phyloP scores from a whole-genome alignment of 441 rosid species.

The Macaranga tanarius region DNA sequence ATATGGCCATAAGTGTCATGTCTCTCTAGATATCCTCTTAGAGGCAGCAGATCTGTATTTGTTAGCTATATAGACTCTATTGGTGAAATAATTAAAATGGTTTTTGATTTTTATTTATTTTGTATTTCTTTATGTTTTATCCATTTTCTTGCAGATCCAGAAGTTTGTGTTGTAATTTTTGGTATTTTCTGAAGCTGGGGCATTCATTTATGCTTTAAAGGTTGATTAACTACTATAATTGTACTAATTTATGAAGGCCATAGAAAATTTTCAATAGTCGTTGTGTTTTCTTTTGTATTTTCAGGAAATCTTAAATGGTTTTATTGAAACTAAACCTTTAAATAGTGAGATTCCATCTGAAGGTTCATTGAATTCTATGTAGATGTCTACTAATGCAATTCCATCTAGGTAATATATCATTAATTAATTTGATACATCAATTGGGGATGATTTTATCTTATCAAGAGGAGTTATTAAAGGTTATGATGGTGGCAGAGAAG shows the following conservation, averaged over 20 bases:
- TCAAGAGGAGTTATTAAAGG: conserved; percentile 2
- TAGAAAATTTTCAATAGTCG: conserved; percentile 1
- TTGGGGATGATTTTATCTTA: conserved; percentile 3
- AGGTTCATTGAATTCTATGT: conserved; percentile 44
- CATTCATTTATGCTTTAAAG: conserved; percentile 54
- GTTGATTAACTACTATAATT: conserved; percentile 25
- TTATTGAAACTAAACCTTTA: conserved; percentile 34
- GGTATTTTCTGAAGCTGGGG: conserved; percentile 46
- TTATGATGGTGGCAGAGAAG: conserved; percentile 44
- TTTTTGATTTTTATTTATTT: too few relatives aligned
- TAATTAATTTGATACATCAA: conserved; percentile 9
- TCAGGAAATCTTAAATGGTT: conserved; percentile 48
- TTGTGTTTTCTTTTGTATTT: conserved; percentile 13
- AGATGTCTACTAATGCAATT: conserved; percentile 30
- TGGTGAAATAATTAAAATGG: conserved; percentile 35
- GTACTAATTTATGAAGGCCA: background rate
- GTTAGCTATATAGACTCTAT: conserved; percentile 59
- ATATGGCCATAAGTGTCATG: conserved; percentile 80
- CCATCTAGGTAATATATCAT: conserved; percentile 42
- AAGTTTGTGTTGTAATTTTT: conserved; percentile 75
- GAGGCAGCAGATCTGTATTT: conserved; percentile 67
- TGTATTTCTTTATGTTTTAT: too few relatives aligned
- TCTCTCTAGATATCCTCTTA: conserved; percentile 60
- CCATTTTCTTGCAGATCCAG: conserved; percentile 57
- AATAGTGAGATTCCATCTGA: conserved; percentile 41